Conservation (phyloP, 75 land plant genomes). For the Gnetum montanum region DNA sequence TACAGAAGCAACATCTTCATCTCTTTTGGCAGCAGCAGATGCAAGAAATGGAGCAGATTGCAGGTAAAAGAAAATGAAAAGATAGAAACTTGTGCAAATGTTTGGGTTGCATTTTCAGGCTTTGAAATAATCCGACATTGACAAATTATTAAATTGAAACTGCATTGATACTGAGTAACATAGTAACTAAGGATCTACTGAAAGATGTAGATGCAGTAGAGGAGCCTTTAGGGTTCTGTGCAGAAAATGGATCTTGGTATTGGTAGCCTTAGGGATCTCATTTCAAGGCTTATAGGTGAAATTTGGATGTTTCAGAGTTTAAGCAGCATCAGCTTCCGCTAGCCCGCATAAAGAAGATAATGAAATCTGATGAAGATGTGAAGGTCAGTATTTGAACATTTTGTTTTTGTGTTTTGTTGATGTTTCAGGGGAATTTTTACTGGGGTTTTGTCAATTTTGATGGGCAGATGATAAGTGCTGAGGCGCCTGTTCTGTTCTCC, state of each 20-base stretch:
- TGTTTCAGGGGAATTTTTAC: neutral
- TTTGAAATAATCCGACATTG: neutral
- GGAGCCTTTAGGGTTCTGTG: neutral
- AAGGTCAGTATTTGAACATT: slow-evolving; percentile 53
- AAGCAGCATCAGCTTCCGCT: slow-evolving; percentile 50
- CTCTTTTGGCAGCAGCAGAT: slow-evolving; percentile 38
- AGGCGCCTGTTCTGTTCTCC: slow-evolving; percentile 43
- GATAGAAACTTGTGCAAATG: too few species aligned
- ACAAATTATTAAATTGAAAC: neutral
- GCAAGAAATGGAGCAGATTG: slow-evolving; percentile 32
- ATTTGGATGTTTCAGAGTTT: slow-evolving; percentile 25
- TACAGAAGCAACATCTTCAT: slow-evolving; percentile 33
- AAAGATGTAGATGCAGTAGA: neutral
- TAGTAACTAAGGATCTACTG: neutral
- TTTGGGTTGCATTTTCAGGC: too few species aligned
- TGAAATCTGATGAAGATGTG: slow-evolving; percentile 54
- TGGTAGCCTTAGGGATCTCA: neutral
- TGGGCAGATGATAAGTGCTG: slow-evolving; percentile 58
- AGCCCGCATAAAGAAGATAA: slow-evolving; percentile 52
- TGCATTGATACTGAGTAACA: neutral
- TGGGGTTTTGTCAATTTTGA: neutral
- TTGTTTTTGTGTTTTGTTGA: neutral
- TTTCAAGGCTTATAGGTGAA: slow-evolving; percentile 2
- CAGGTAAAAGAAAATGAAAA: too few species aligned
- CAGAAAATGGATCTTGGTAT: neutral